These are phyloP conservation scores for Phytophthora niederhauseri DNA, from an alignment of 352 stramenopile genomes.

Conservation along the genomic window DNA sequence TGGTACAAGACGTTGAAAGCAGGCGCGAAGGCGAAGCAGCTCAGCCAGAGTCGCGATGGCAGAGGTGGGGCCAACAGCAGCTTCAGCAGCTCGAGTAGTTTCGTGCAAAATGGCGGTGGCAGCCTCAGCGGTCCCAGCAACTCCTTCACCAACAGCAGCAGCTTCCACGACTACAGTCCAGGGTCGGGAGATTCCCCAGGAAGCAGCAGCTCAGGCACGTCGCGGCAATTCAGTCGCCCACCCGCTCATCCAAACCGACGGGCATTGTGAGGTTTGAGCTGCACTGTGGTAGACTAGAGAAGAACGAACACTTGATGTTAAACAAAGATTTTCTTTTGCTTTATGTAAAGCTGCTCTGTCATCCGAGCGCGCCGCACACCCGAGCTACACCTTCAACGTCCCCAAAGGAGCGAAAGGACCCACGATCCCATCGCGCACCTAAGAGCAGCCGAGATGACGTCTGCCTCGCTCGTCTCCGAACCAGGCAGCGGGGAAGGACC, in stretches of 20 bases:
- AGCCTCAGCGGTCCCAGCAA: conserved; percentile 41
- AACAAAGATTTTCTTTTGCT: conserved; percentile 33
- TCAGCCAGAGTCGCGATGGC: conserved; percentile 55
- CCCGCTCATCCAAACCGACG: conserved; percentile 76
- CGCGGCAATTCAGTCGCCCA: conserved; percentile 41
- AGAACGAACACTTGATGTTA: conserved; percentile 14
- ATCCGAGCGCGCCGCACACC: conserved; percentile 25
- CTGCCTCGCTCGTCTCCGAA: conserved; percentile 37
- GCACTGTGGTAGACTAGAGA: not conserved
- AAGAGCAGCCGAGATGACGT: conserved; percentile 66
- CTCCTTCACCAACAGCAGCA: conserved; percentile 73
- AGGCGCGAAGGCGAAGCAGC: conserved; percentile 82
- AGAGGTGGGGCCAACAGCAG: conserved; percentile 37
- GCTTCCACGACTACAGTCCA: conserved; percentile 50
- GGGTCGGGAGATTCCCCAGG: conserved; percentile 22
- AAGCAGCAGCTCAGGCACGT: conserved; percentile 20
- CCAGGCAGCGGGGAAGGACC: conserved; percentile 56
- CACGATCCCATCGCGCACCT: conserved; percentile 74
- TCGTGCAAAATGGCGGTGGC: conserved; percentile 36
- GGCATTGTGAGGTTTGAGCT: conserved; percentile 46
- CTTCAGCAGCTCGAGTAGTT: conserved; percentile 46
- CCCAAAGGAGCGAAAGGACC: conserved; percentile 24
- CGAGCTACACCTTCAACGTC: conserved; percentile 24
- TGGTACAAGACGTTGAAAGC: conserved; percentile 89
- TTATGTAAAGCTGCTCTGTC: conserved; percentile 36